Percentiles rank a stretch among this genome's conserved stretches.
phyloP scores from a whole-genome alignment of 2,329 filamentous ascomycete genomes.

The Tolypocladium pustulatum region DNA sequence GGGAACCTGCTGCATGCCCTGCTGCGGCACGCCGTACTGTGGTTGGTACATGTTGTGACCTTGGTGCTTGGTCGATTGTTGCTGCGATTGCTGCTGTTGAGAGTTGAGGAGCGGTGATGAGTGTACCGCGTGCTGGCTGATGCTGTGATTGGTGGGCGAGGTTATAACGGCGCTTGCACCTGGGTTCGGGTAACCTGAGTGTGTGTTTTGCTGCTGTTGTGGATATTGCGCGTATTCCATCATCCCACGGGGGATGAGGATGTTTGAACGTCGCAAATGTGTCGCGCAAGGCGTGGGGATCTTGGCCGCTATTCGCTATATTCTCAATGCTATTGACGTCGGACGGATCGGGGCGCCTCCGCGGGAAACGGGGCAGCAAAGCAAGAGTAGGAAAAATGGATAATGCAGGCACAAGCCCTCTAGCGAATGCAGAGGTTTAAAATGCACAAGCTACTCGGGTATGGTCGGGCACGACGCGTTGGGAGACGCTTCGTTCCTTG shows the following conservation, averaged over 20 bases:
- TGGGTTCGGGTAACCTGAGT: constrained; percentile 54
- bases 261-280: constrained; percentile 11
- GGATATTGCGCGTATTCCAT: constrained; percentile 72
- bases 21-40: constrained; percentile 62
- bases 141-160: constrained; percentile 60
- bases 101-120: constrained; percentile 72
- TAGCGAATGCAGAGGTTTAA: constrained; percentile 20
- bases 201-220: constrained; percentile 56
- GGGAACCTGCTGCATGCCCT: constrained; percentile 53
- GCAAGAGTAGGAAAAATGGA: constrained; percentile 9
- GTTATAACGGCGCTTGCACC: constrained; percentile 50
- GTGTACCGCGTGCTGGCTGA: constrained; percentile 58
- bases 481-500: constrained; percentile 25
- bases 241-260: constrained; percentile 29
- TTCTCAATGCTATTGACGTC: constrained; percentile 2
- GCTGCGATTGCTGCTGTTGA: constrained; percentile 46
- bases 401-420: constrained; percentile 12
- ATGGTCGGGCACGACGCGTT: constrained; percentile 35
- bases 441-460: constrained; percentile 21
- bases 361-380: constrained; percentile 5
- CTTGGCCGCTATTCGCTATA: constrained; percentile 13
- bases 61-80: constrained; percentile 11
- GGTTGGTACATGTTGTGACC: constrained; percentile 72
- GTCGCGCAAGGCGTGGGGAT: constrained; percentile 8
- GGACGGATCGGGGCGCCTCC: constrained; percentile 9